Conservation (phyloP, 225 moss, liverwort and hornwort genomes). For the Marchantia paleacea region DNA sequence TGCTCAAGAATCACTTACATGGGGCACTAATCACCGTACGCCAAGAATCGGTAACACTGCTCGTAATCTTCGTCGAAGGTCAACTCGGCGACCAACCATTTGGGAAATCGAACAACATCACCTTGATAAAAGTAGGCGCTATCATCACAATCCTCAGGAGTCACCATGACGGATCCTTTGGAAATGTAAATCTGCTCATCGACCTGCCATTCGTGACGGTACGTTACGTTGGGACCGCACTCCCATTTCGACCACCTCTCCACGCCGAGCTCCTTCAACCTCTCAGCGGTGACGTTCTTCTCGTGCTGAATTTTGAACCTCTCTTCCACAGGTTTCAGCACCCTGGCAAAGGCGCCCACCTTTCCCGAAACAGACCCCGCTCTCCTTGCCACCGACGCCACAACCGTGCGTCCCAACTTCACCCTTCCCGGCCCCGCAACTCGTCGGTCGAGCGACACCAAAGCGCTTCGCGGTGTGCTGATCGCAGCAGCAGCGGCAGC, state of each 20-base stretch:
- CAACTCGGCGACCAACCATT: constrained; percentile 67
- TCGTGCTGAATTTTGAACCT: constrained; percentile 71
- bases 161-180: constrained; percentile 66
- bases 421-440: too few relatives aligned
- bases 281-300: constrained; percentile 54
- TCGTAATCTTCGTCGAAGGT: constrained; percentile 70
- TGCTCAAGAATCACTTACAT: too few relatives aligned
- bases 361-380: not conserved
- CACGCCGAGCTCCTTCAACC: constrained; percentile 58
- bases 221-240: constrained; percentile 50
- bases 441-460: constrained; percentile 1
- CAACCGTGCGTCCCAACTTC: not conserved
- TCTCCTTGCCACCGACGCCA: not conserved
- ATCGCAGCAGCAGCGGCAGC: too few relatives aligned
- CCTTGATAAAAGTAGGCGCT: constrained; percentile 77
- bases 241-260: constrained; percentile 80
- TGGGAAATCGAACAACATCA: constrained; percentile 78
- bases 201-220: constrained; percentile 64
- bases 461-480: too few relatives aligned
- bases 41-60: constrained; percentile 67
- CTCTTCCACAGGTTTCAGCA: constrained; percentile 69
- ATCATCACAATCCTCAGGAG: constrained; percentile 60
- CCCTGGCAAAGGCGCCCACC: constrained; percentile 29
- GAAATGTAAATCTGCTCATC: constrained; percentile 73
- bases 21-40: constrained; percentile 58